Base-by-base conservation (phyloP, 345 rosid genomes). In the Psidium friedrichsthalianum region DNA sequence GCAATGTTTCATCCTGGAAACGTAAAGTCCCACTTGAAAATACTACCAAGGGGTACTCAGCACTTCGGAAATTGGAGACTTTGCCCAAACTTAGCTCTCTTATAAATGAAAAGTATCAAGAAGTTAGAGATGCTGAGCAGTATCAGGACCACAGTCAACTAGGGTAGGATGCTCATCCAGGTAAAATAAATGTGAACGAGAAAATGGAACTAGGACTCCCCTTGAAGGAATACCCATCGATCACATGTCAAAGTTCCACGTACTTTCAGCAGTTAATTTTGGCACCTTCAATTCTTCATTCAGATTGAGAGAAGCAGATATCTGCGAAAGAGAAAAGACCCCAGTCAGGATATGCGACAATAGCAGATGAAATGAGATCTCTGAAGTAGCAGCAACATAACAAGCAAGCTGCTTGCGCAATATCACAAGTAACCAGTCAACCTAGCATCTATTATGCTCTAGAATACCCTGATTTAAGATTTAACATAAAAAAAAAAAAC, bases 201-300 rank as follows among this genome's bases (percentile, higher is more conserved):
- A 49, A 74, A 85, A 56, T 58, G 82, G 36, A 84, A 78, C 87
- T 83, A 51, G 55, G 49, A 54, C 83, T 55, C 54, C 83, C 74
- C 80, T 86, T 18, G 42, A 6, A 69, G 42, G 24, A 36, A 36
- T 69, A 69, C 2, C 7, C 25, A 82, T n/a, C 42, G 22, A 22
- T 88, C 87, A 94, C 89, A 95, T 89, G 82, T 94, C 96, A 54
- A 96, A 89, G 90, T 92, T 90, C 98, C 98, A 96, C 15, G 93
- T 92, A 10, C 89, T 94, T 91, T 95, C 98, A 13, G 96, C 98
- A 15, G 85, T 94, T 84, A 94, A 42, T 83, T 93, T 96, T 11
- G 98, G 98, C 83, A 90, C 86, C 88, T 92, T 94, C 52, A 84
- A 80, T 87, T 93, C 95, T 74, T 96, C 98, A 6, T 90, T 94